Evolutionary conservation across 2,329 filamentous ascomycete species (phyloP).

Genomic region (Claviceps sorghi): DNA sequence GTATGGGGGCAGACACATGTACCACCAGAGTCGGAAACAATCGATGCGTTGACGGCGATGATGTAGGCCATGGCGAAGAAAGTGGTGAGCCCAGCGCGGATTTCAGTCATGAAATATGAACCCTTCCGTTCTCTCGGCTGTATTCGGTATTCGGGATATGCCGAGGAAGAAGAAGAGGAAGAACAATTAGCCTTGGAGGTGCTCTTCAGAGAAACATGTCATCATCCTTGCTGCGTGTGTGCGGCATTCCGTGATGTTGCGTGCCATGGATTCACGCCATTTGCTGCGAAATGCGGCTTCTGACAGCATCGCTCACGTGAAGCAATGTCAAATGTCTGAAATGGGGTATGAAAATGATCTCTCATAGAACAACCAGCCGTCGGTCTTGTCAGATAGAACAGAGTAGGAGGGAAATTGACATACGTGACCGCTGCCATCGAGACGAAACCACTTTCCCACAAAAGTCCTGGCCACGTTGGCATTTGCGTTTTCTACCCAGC

Average conservation of each 20-base stretch:
- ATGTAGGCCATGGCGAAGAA: slow-evolving; percentile 53
- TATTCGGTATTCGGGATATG: neutral
- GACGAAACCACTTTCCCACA: slow-evolving; percentile 60
- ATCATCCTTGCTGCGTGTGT: neutral
- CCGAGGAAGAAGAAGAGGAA: neutral
- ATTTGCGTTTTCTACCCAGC: slow-evolving; percentile 37
- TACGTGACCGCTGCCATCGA: slow-evolving; percentile 74
- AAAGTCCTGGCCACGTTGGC: slow-evolving; percentile 45
- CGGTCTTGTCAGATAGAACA: neutral
- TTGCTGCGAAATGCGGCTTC: neutral
- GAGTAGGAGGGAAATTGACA: slow-evolving; percentile 20
- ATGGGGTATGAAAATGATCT: neutral
- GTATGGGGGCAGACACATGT: slow-evolving; percentile 57
- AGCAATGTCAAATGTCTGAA: neutral
- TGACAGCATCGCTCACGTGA: neutral
- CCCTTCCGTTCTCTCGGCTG: slow-evolving; percentile 58
- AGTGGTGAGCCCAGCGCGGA: slow-evolving; percentile 69
- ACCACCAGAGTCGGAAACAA: slow-evolving; percentile 51
- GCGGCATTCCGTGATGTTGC: neutral
- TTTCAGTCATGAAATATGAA: slow-evolving; percentile 67
- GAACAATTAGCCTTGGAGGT: neutral
- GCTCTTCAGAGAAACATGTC: neutral
- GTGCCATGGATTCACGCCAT: neutral
- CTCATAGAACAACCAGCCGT: neutral
- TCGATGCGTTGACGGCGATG: slow-evolving; percentile 37